phyloP scores from a whole-genome alignment of 306 rosid genomes.

The Quercus glauca region DNA sequence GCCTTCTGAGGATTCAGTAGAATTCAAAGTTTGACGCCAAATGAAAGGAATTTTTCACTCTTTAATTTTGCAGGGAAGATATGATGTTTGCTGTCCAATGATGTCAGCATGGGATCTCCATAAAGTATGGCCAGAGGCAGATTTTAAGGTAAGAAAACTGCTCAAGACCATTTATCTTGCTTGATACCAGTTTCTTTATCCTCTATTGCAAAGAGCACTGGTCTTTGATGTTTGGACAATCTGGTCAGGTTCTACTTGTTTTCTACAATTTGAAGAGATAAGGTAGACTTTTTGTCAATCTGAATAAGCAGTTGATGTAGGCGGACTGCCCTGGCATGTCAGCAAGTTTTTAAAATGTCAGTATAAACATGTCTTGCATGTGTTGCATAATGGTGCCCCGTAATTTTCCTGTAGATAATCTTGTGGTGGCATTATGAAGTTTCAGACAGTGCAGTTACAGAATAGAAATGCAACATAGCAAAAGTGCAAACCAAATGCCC shows the following conservation, averaged over 20 bases:
- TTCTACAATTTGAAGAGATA: not conserved
- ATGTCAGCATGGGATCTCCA: constrained; percentile 99
- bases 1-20: not conserved
- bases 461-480: not conserved
- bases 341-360: not conserved
- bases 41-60: constrained; percentile 2
- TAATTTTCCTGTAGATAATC: not conserved
- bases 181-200: not conserved
- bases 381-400: not conserved
- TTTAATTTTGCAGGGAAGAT: constrained; percentile 70
- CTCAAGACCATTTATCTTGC: constrained; percentile 7
- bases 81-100: constrained; percentile 91
- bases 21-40: not conserved
- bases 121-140: constrained; percentile 98
- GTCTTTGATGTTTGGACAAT: constrained; percentile 2
- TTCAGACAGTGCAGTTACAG: not conserved
- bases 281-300: not conserved
- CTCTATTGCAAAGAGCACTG: not conserved
- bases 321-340: not conserved
- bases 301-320: not conserved
- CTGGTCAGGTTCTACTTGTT: not conserved
- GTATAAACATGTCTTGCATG: not conserved
- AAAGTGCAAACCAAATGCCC: not conserved
- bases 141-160: constrained; percentile 51
- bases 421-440: not conserved